A percentile compares a stretch with the other conserved stretches of the same genome.
These are phyloP conservation scores for Areca catechu DNA, from an alignment of 176 grass and related monocot species.

Conservation along the genomic window DNA sequence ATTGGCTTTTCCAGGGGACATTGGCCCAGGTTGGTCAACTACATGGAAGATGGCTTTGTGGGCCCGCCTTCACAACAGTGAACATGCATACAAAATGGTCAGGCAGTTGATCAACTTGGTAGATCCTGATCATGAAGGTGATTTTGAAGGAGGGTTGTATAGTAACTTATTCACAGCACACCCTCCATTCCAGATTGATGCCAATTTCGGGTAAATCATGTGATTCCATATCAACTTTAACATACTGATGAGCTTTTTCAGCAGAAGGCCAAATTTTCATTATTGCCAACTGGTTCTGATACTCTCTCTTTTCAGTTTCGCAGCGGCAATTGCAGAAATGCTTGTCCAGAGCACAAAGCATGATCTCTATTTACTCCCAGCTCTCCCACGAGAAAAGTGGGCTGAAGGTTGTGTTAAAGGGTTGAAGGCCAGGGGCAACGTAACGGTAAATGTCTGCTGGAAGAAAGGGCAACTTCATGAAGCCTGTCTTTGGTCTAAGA, in stretches of 20 bases:
- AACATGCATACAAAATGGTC: slow-evolving; percentile 88
- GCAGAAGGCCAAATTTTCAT: neutral
- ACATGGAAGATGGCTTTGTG: slow-evolving; percentile 95
- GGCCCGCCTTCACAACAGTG: slow-evolving; percentile 64
- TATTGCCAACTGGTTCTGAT: neutral
- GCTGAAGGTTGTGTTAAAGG: slow-evolving; percentile 64
- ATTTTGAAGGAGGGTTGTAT: slow-evolving; percentile 82
- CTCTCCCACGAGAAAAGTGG: slow-evolving; percentile 64
- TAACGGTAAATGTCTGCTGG: slow-evolving; percentile 70
- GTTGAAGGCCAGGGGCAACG: slow-evolving; percentile 59
- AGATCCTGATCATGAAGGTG: slow-evolving; percentile 54
- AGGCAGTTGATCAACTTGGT: slow-evolving; percentile 70
- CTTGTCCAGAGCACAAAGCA: slow-evolving; percentile 63
- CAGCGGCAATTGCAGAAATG: slow-evolving; percentile 79
- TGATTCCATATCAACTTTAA: no score
- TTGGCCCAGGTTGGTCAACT: slow-evolving; percentile 90
- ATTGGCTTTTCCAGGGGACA: slow-evolving; percentile 41
- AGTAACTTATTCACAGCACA: slow-evolving; percentile 94
- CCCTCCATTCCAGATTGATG: slow-evolving; percentile 97
- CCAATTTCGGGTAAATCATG: slow-evolving; percentile 67
- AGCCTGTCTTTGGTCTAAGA: slow-evolving; percentile 50
- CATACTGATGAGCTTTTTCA: no score
- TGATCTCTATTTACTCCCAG: slow-evolving; percentile 68
- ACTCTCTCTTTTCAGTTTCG: slow-evolving; percentile 41
- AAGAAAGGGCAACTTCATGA: slow-evolving; percentile 73